phyloP scores from a whole-genome alignment of 768 basidiomycete species.

The Leccinum olivaceopallidum region DNA sequence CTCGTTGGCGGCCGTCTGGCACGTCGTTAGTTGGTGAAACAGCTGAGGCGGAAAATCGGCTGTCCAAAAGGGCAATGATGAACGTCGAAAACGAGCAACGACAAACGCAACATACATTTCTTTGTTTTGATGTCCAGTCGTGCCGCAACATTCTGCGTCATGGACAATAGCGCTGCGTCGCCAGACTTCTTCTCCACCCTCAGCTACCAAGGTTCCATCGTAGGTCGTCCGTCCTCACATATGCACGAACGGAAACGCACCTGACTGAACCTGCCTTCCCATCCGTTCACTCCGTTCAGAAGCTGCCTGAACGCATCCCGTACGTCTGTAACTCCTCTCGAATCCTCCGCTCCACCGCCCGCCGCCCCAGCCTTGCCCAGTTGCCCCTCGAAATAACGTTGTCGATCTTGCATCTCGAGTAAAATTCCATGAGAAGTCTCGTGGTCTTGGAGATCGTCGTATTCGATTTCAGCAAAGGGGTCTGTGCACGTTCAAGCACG shows the following conservation, averaged over 20 bases:
- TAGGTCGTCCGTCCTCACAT: no score
- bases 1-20: slow-evolving; percentile 92
- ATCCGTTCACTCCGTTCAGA: slow-evolving; percentile 48
- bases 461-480: slow-evolving; percentile 62
- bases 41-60: slow-evolving; percentile 80
- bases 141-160: slow-evolving; percentile 80
- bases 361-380: slow-evolving; percentile 33
- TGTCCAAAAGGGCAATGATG: slow-evolving; percentile 29
- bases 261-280: slow-evolving; percentile 58
- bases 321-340: slow-evolving; percentile 43
- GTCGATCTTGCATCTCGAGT: slow-evolving; percentile 85
- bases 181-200: slow-evolving; percentile 67
- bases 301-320: slow-evolving; percentile 48
- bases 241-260: slow-evolving; percentile 35
- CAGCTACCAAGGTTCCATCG: slow-evolving; percentile 40
- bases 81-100: neutral
- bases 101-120: slow-evolving; percentile 50
- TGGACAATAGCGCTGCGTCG: slow-evolving; percentile 65
- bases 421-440: slow-evolving; percentile 67
- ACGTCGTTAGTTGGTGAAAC: slow-evolving; percentile 81
- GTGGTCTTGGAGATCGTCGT: slow-evolving; percentile 81
- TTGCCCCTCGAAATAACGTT: slow-evolving; percentile 78
- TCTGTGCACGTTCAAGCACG: slow-evolving; percentile 19
- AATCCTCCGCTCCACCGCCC: slow-evolving; percentile 2
- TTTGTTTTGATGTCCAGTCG: slow-evolving; percentile 64